phyloP scores from a whole-genome alignment of 768 basidiomycete genomes.

The Naematelia encephala region DNA sequence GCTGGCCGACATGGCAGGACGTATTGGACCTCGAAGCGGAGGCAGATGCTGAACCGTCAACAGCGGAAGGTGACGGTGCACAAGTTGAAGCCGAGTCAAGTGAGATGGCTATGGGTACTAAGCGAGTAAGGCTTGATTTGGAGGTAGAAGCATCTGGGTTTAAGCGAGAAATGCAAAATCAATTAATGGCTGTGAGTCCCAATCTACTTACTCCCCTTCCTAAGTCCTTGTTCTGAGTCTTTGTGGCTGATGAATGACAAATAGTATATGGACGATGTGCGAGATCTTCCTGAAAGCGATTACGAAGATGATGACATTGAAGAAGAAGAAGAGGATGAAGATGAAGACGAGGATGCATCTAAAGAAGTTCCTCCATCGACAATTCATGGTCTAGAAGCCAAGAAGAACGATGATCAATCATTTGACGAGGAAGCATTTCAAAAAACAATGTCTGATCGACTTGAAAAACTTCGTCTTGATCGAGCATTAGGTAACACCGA shows the following conservation, averaged over 20 bases:
- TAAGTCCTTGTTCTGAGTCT: background rate
- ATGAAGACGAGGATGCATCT: slow-evolving; percentile 19
- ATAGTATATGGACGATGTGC: slow-evolving; percentile 33
- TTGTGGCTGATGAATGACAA: slow-evolving; percentile 34
- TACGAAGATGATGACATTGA: slow-evolving; percentile 35
- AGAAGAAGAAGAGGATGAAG: slow-evolving; percentile 41
- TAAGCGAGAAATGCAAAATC: slow-evolving; percentile 72
- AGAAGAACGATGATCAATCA: slow-evolving; percentile 5
- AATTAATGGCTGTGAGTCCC: slow-evolving; percentile 73
- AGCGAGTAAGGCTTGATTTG: slow-evolving; percentile 64
- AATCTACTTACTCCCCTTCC: no score
- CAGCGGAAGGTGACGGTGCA: slow-evolving; percentile 12
- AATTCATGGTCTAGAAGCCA: no score
- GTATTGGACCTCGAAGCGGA: slow-evolving; percentile 55
- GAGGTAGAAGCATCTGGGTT: slow-evolving; percentile 94
- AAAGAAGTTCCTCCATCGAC: no score
- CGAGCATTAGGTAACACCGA: slow-evolving; percentile 41
- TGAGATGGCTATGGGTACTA: slow-evolving; percentile 20
- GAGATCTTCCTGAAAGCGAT: slow-evolving; percentile 32
- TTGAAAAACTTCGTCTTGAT: slow-evolving; percentile 35
- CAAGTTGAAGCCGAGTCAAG: slow-evolving; percentile 7
- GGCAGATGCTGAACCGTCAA: slow-evolving; percentile 9
- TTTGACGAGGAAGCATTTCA: slow-evolving; percentile 38
- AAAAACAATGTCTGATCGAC: slow-evolving; percentile 24
- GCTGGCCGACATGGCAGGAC: slow-evolving; percentile 82